phyloP scores from a whole-genome alignment of 192 early-diverging fungal species.

The Coemansia sp. region DNA sequence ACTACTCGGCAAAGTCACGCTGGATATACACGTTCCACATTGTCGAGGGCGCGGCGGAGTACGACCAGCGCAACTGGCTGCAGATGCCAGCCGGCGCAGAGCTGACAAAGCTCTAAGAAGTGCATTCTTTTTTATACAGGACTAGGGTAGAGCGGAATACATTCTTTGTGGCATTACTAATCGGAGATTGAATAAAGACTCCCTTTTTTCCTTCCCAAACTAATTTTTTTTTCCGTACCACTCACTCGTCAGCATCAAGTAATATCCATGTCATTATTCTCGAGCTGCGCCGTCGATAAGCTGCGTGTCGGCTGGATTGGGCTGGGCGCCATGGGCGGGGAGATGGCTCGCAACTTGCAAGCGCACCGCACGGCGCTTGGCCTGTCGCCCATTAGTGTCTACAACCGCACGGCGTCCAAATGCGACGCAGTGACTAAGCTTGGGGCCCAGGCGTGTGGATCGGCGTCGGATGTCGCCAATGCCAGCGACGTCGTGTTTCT shows the following conservation, averaged over 20 bases:
- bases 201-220: neutral
- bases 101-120: slow-evolving; percentile 29
- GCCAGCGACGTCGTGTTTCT: slow-evolving; percentile 63
- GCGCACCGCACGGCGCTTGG: slow-evolving; percentile 36
- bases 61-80: slow-evolving; percentile 84
- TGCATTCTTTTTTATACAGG: neutral
- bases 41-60: slow-evolving; percentile 74
- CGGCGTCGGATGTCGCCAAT: slow-evolving; percentile 44
- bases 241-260: neutral
- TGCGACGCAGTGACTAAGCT: slow-evolving; percentile 36
- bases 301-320: slow-evolving; percentile 63
- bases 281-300: neutral
- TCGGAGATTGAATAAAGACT: neutral
- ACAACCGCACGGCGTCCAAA: slow-evolving; percentile 65
- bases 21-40: slow-evolving; percentile 97
- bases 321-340: slow-evolving; percentile 65
- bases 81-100: slow-evolving; percentile 35
- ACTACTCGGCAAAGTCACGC: slow-evolving; percentile 73
- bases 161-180: neutral
- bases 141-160: neutral
- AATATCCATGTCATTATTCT: neutral
- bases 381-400: slow-evolving; percentile 56
- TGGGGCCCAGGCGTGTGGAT: slow-evolving; percentile 45
- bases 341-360: slow-evolving; percentile 68
- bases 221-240: neutral